Evolutionary conservation across 2,329 filamentous ascomycete species (phyloP).

Genomic region (Colletotrichum acutatum): DNA sequence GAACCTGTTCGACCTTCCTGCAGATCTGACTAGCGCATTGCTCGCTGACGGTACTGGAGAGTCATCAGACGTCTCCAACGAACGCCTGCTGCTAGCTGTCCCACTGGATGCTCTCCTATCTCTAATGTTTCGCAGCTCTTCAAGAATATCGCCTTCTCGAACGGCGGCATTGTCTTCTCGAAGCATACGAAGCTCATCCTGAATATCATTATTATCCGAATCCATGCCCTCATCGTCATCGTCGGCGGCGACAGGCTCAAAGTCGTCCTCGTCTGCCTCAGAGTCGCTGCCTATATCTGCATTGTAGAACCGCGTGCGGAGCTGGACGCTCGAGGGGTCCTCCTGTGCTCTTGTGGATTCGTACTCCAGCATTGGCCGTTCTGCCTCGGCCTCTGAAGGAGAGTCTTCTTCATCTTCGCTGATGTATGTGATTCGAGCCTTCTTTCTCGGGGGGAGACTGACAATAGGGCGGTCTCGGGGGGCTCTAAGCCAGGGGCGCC

Average conservation of each 20-base stretch:
- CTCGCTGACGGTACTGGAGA: slow-evolving; percentile 1
- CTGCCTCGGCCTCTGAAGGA: slow-evolving; percentile 45
- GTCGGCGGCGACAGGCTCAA: slow-evolving; percentile 25
- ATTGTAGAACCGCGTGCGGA: slow-evolving; percentile 47
- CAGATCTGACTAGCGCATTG: slow-evolving; percentile 20
- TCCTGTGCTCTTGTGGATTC: slow-evolving; percentile 32
- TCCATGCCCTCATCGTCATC: slow-evolving; percentile 36
- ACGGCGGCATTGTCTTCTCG: slow-evolving; percentile 51
- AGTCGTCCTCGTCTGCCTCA: slow-evolving; percentile 37
- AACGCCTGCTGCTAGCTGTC: neutral
- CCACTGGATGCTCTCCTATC: slow-evolving; percentile 2
- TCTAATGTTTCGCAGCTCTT: slow-evolving; percentile 29
- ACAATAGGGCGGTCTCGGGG: slow-evolving; percentile 73
- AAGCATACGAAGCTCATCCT: slow-evolving; percentile 56
- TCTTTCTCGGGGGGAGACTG: slow-evolving; percentile 79
- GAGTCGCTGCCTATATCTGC: slow-evolving; percentile 40
- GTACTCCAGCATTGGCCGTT: slow-evolving; percentile 38
- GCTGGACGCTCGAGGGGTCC: slow-evolving; percentile 39
- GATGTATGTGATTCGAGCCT: slow-evolving; percentile 61
- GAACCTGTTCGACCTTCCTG: neutral
- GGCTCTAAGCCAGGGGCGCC: slow-evolving; percentile 73
- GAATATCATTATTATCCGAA: slow-evolving; percentile 27
- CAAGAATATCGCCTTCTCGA: slow-evolving; percentile 38
- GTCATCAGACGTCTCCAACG: neutral
- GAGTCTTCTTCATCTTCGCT: slow-evolving; percentile 53